Conservation (phyloP, 495 filamentous ascomycete species). For the Penicillium argentinense region DNA sequence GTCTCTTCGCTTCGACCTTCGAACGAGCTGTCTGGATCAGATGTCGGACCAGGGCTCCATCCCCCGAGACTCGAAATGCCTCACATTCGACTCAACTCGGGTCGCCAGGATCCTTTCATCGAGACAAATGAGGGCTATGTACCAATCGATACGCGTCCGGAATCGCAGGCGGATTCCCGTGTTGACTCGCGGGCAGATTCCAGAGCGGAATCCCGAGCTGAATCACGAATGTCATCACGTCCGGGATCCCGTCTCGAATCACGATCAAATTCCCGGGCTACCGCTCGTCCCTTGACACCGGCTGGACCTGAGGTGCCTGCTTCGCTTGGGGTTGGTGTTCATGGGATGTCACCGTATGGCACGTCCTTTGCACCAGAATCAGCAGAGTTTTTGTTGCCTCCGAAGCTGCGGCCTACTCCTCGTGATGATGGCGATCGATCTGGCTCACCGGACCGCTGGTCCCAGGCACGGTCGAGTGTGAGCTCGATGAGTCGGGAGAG, state of each 20-base stretch:
- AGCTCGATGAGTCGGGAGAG: slow-evolving; percentile 53
- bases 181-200: too few species aligned
- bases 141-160: slow-evolving; percentile 8
- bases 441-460: slow-evolving; percentile 22
- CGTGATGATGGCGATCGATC: slow-evolving; percentile 15
- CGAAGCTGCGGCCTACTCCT: slow-evolving; percentile 30
- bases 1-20: neutral
- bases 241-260: neutral
- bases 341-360: slow-evolving; percentile 29
- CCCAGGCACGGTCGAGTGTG: slow-evolving; percentile 22
- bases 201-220: neutral
- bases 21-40: neutral
- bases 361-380: slow-evolving; percentile 48
- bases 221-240: slow-evolving; percentile 12
- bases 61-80: slow-evolving; percentile 28
- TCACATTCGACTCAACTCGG: slow-evolving; percentile 62
- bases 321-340: slow-evolving; percentile 15
- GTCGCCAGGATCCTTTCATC: slow-evolving; percentile 49
- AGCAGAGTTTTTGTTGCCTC: slow-evolving; percentile 61
- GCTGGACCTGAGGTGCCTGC: slow-evolving; percentile 6
- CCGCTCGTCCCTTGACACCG: slow-evolving; percentile 27
- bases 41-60: slow-evolving; percentile 23
- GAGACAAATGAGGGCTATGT: slow-evolving; percentile 31
- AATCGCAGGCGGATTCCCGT: neutral
- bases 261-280: slow-evolving; percentile 16